Percentiles rank a stretch among this genome's conserved stretches.
Conservation (phyloP, 148 eudicot genomes). For the Camellia japonica region DNA sequence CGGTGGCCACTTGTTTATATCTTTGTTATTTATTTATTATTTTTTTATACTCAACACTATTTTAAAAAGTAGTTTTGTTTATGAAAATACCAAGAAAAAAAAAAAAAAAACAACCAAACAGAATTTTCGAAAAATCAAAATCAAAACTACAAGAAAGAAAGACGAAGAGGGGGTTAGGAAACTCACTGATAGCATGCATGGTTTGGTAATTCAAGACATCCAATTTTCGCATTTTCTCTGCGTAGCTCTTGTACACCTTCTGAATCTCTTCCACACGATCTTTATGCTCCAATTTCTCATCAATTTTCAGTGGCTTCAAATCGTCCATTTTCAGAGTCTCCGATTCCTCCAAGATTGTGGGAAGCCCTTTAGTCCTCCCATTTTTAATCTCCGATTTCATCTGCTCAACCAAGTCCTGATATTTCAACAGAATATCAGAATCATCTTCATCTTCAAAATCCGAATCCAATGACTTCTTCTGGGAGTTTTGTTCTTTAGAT, state of each 20-base stretch:
- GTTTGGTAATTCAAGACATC: constrained; percentile 88
- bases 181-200: constrained; percentile 85
- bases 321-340: constrained; percentile 71
- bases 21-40: too few species aligned
- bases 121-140: too few species aligned
- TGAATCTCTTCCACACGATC: constrained; percentile 74
- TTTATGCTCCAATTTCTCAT: constrained; percentile 62
- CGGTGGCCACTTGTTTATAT: too few species aligned
- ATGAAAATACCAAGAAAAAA: too few species aligned
- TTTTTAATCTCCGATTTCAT: constrained; percentile 73
- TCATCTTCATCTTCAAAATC: constrained; percentile 38
- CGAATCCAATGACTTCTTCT: background rate
- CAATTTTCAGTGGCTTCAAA: constrained; percentile 69
- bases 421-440: constrained; percentile 52
- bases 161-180: background rate
- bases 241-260: constrained; percentile 65
- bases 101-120: too few species aligned
- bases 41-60: too few species aligned
- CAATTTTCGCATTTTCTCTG: constrained; percentile 78
- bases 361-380: constrained; percentile 57
- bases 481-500: background rate
- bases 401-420: constrained; percentile 57
- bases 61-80: too few species aligned
- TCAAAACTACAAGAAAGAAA: background rate
- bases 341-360: constrained; percentile 82